phyloP scores from a whole-genome alignment of 2,329 filamentous ascomycete species.

The Neopestalotiopsis clavispora region DNA sequence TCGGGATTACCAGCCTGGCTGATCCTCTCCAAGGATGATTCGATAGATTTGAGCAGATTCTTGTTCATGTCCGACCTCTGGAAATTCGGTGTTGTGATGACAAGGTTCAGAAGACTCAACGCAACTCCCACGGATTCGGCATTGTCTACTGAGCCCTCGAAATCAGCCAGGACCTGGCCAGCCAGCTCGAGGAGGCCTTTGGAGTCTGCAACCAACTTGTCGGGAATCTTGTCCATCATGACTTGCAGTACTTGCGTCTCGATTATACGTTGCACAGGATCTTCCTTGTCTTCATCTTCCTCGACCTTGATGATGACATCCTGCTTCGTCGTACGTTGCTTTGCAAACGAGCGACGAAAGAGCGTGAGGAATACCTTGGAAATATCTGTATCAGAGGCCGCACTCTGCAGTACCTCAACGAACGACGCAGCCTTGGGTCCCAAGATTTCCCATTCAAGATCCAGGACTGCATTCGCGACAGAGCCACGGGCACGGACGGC shows the following conservation, averaged over 20 bases:
- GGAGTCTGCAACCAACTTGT: constrained; percentile 67
- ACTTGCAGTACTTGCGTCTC: constrained; percentile 68
- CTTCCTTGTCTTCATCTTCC: constrained; percentile 35
- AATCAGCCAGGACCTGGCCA: constrained; percentile 60
- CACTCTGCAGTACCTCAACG: constrained; percentile 52
- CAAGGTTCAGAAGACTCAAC: constrained; percentile 65
- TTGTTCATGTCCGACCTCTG: constrained; percentile 51
- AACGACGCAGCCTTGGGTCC: constrained; percentile 54
- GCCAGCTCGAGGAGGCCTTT: constrained; percentile 69
- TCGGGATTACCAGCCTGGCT: constrained; percentile 44
- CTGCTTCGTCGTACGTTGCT: constrained; percentile 23
- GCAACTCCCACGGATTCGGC: constrained; percentile 58
- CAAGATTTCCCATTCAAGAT: constrained; percentile 48
- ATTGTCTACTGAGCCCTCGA: constrained; percentile 44
- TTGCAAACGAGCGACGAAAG: constrained; percentile 61
- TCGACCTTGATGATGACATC: constrained; percentile 34
- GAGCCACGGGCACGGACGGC: constrained; percentile 43
- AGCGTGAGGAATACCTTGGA: constrained; percentile 65
- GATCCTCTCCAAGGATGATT: constrained; percentile 52
- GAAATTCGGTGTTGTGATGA: constrained; percentile 63
- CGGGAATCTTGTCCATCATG: constrained; percentile 66
- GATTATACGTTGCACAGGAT: constrained; percentile 54
- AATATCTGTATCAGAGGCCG: constrained; percentile 59
- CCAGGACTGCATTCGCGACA: constrained; percentile 16
- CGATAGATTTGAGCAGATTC: constrained; percentile 48